A percentile compares a stretch with the other conserved stretches of the same genome.
These are phyloP conservation scores for Inonotus obliquus DNA, from an alignment of 1,284 basidiomycete species.

Conservation along the genomic window DNA sequence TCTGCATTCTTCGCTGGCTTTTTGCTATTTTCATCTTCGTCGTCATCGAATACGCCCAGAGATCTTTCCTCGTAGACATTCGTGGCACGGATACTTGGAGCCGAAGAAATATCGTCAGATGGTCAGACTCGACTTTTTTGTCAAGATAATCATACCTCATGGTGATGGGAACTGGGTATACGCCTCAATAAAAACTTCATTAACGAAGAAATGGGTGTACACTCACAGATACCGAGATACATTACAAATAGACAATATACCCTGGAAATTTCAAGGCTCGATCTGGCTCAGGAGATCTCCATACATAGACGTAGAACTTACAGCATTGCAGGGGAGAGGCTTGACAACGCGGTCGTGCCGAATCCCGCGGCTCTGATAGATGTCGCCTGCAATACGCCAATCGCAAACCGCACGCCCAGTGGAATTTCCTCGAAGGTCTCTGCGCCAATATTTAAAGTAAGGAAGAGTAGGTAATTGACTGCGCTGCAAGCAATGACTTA, in stretches of 20 bases:
- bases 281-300: not conserved
- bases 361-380: conserved; percentile 91
- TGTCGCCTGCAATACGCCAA: conserved; percentile 67
- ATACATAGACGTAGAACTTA: conserved; percentile 32
- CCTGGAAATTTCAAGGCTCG: conserved; percentile 33
- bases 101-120: not conserved
- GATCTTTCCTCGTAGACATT: conserved; percentile 96
- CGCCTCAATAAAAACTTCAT: conserved; percentile 1
- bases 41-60: conserved; percentile 59
- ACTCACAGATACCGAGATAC: conserved; percentile 72
- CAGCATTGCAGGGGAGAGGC: conserved; percentile 82
- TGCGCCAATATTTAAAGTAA: conserved; percentile 86
- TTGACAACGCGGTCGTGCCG: conserved; percentile 61
- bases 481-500: conserved; percentile 35
- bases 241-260: conserved; percentile 89
- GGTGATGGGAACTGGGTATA: conserved; percentile 57
- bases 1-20: conserved; percentile 37
- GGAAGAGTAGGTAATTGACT: conserved; percentile 85
- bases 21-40: conserved; percentile 28
- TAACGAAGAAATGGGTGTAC: not conserved
- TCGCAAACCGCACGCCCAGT: conserved; percentile 57
- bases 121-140: not conserved
- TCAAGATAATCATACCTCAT: conserved; percentile 35
- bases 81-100: conserved; percentile 73
- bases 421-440: conserved; percentile 68